These are phyloP conservation scores for Vitis hybrid DNA, from an alignment of 177 flowering plant species.

Conservation along the genomic window DNA sequence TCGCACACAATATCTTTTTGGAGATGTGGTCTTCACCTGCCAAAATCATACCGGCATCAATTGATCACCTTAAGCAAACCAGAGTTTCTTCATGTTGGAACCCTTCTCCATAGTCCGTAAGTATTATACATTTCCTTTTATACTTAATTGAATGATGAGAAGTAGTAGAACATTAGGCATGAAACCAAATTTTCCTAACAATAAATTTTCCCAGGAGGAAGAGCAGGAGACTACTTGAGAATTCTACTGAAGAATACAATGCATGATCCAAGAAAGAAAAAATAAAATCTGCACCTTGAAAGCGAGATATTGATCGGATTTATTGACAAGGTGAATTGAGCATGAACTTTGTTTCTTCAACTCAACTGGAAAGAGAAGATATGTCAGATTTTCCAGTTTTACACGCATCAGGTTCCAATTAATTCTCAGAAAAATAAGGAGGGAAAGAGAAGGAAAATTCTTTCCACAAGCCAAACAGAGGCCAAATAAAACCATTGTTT, in stretches of 20 bases:
- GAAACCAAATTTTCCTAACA: not conserved
- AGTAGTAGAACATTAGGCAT: not conserved
- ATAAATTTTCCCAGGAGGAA: not conserved
- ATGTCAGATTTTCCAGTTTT: conserved; percentile 7
- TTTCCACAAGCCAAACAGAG: not conserved
- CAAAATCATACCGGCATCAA: conserved; percentile 6
- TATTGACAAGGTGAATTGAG: conserved; percentile 49
- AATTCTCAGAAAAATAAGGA: not conserved
- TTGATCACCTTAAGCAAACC: not conserved
- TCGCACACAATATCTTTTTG: conserved; percentile 70
- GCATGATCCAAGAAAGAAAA: not conserved
- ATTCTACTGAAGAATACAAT: not conserved
- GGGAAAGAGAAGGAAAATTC: not conserved
- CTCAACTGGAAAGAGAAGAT: conserved; percentile 46
- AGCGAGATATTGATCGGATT: conserved; percentile 56
- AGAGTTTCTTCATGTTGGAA: not conserved
- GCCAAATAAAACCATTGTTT: not conserved
- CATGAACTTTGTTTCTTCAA: conserved; percentile 66
- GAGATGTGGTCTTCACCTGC: conserved; percentile 81
- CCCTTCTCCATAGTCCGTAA: no score
- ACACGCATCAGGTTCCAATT: not conserved
- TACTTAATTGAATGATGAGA: no score
- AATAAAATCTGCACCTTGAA: conserved; percentile 48
- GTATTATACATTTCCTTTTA: no score
- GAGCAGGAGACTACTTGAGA: not conserved